Evolutionary conservation across 331 rosid species (phyloP).

Genomic region (Malus hybrid): DNA sequence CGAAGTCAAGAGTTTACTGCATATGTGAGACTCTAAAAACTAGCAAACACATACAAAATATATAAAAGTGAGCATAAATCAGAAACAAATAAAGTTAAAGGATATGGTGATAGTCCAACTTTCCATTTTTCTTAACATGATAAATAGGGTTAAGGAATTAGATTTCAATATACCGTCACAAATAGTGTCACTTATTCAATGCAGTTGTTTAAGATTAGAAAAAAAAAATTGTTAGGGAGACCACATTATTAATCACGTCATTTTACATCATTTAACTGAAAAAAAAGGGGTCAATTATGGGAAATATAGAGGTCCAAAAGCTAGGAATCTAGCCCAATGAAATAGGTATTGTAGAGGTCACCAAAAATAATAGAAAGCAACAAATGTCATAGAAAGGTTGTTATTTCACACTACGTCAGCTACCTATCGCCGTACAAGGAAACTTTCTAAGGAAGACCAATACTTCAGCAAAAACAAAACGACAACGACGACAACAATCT

Average conservation of each 20-base stretch:
- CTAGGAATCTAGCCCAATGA: background rate
- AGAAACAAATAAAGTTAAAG: background rate
- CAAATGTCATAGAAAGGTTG: background rate
- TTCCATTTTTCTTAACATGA: background rate
- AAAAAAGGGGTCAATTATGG: background rate
- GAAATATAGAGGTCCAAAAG: background rate
- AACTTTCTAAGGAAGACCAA: background rate
- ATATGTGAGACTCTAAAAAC: background rate
- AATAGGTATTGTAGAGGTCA: background rate
- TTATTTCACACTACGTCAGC: background rate
- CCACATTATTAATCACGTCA: background rate
- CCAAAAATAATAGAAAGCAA: background rate
- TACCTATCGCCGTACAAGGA: background rate
- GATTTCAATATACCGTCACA: background rate
- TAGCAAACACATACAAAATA: background rate
- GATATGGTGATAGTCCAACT: background rate
- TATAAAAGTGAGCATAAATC: background rate
- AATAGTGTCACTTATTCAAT: background rate
- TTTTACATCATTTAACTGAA: background rate
- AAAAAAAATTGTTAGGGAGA: background rate
- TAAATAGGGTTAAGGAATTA: background rate
- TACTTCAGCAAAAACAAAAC: background rate
- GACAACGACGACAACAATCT: background rate
- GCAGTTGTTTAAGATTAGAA: background rate
- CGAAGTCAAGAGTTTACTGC: background rate